Base-by-base conservation (phyloP, 805 yeast species). In the Metschnikowia anglica region DNA sequence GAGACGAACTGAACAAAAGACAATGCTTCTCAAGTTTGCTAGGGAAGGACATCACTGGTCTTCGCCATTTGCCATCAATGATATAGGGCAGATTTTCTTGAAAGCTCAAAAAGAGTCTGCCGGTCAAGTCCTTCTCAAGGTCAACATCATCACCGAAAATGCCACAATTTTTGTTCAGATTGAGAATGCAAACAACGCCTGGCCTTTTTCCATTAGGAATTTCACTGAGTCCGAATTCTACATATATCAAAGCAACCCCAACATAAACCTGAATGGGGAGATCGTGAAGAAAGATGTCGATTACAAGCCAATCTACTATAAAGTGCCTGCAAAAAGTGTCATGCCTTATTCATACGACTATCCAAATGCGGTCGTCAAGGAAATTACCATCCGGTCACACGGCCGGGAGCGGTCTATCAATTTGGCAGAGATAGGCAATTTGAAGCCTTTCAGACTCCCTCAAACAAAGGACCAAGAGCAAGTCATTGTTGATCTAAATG, bases 281-380 rank as follows among this genome's bases (percentile, higher is more conserved):
- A 63, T 72, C 9, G 72, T 70, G 2, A 73, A 67, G 20, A 59
- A 68, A 1, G 81, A 76, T 36, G 69, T 72, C 2, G 74, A 76
- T 10, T 90, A 84, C 64, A 81, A 79, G 48, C 97, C 97, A 0
- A 73, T 88, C 9, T 80, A 74, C 55, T 93, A 91, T 60, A 76
- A 79, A 34, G 74, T 95, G 10, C 97, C 98, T 0, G 81, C 95
- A 1, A 80, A 80, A 56, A 86, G 96, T 64, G 95, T 88, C 2
- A 93, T 93, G 98, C 97, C 98, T 0, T 93, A 93, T 61, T 88
- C 99, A 0, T 93, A 97, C 90, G 99, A 93, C 61, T 93, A 78
- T 64, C 99, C 99, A 1, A 88, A 95, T 39, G 97, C 96, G 0
- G 68, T 78, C 8, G 76, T 83, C 34, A 90, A 89, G 60, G 97